phyloP scores from a whole-genome alignment of 805 yeast species.

The Schwanniomyces yamadae region DNA sequence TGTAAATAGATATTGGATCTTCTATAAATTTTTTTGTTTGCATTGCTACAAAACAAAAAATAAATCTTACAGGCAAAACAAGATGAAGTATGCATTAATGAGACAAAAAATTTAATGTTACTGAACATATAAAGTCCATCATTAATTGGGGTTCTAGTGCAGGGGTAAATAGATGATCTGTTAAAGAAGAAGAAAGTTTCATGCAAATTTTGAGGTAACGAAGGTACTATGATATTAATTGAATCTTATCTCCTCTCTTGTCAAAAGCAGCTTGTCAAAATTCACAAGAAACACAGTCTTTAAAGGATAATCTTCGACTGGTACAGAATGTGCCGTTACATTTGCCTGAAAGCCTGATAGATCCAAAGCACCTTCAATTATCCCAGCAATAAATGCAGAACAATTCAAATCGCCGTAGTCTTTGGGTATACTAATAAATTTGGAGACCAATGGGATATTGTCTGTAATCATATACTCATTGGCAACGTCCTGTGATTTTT shows the following conservation, averaged over 20 bases:
- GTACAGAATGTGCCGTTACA: slow-evolving; percentile 82
- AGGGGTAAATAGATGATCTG: too few species aligned
- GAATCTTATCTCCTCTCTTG: slow-evolving; percentile 52
- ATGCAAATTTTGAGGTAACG: too few species aligned
- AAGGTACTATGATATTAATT: slow-evolving; percentile 12
- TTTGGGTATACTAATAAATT: slow-evolving; percentile 72
- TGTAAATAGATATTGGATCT: too few species aligned
- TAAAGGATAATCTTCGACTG: slow-evolving; percentile 54
- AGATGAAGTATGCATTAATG: too few species aligned
- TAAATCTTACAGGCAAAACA: too few species aligned
- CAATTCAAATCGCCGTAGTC: slow-evolving; percentile 78
- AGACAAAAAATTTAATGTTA: too few species aligned
- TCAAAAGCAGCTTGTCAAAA: slow-evolving; percentile 57
- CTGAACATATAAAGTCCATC: too few species aligned
- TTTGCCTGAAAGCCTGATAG: slow-evolving; percentile 67
- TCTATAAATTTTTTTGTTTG: too few species aligned
- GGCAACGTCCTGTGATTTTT: slow-evolving; percentile 66
- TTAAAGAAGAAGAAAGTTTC: too few species aligned
- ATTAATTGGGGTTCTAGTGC: too few species aligned
- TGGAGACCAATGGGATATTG: slow-evolving; percentile 66
- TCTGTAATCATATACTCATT: slow-evolving; percentile 80
- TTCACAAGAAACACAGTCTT: slow-evolving; percentile 76
- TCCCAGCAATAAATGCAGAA: slow-evolving; percentile 81
- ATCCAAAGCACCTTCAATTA: slow-evolving; percentile 79
- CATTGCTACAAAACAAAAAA: too few species aligned